Percentiles rank a stretch among this genome's conserved stretches.
Evolutionary conservation across 495 filamentous ascomycete genomes (phyloP).

Genomic region (Talaromyces thailandensis): DNA sequence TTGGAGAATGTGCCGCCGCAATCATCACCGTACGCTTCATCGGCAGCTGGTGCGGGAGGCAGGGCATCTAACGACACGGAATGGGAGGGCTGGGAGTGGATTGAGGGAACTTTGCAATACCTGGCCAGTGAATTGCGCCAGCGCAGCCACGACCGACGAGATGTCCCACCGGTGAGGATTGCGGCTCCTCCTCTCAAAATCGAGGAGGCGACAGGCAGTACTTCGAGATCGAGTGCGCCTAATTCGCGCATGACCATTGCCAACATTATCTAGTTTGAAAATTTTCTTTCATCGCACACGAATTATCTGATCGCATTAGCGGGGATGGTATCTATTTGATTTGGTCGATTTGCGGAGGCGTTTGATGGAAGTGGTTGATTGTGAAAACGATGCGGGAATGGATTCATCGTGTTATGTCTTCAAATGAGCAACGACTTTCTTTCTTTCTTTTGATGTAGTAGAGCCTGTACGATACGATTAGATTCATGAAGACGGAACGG

Average conservation of each 20-base stretch:
- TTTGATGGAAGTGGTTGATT: not conserved
- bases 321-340: not conserved
- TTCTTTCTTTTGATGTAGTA: not conserved
- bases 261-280: conserved; percentile 51
- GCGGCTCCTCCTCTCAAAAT: conserved; percentile 14
- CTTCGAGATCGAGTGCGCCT: conserved; percentile 24
- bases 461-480: not conserved
- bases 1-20: conserved; percentile 20
- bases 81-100: conserved; percentile 46
- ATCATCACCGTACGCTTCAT: conserved; percentile 7
- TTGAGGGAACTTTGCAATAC: conserved; percentile 40
- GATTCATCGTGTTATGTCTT: not conserved
- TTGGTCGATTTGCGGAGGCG: not conserved
- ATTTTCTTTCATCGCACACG: not conserved
- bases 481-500: not conserved
- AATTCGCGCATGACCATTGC: conserved; percentile 67
- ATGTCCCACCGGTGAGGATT: conserved; percentile 11
- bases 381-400: not conserved
- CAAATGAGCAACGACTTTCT: not conserved
- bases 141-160: conserved; percentile 12
- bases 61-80: conserved; percentile 14
- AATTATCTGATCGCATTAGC: not conserved
- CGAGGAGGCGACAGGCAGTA: conserved; percentile 27
- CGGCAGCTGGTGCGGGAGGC: not conserved
- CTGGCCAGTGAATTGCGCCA: conserved; percentile 33